Base-by-base conservation (phyloP, 164 flowering plant genomes). In the Chimonanthus salicifolius region DNA sequence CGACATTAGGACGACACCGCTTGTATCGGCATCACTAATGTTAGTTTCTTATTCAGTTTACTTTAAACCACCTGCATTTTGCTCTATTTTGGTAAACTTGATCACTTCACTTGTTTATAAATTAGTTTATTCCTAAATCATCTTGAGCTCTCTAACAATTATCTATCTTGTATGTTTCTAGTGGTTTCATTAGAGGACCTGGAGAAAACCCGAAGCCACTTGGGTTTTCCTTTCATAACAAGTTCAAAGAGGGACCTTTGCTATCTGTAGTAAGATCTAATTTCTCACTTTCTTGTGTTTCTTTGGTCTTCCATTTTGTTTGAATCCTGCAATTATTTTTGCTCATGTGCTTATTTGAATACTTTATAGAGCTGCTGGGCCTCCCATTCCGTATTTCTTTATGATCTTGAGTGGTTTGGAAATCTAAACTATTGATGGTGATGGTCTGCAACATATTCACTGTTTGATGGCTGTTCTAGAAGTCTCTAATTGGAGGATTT, bases 141-240 rank as follows among this genome's bases (percentile, higher is more conserved):
- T 18, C 6, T 7, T 68, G 69, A 66, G 47, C 46, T 49, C 5
- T 68, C 58, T 68, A n/a, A 68, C 21, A 15, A n/a, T 18, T 45
- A 47, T 48, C 47, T 1, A 5, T 72, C 47, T 50, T 62, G 48
- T 48, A 67, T 43, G 73, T 62, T 15, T 76, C 11, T 84, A 92
- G 99, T 81, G 99, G 98, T 68, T 95, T 93, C 79, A 86, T 93
- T 67, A 83, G 97, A 87, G 99, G 98, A 44, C 98, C 99, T 49
- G 99, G 95, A 48, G 95, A 93, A 62, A 78, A 82, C 76, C 92
- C 94, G 10, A 88, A 86, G 82, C 94, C 97, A 47, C 62, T 93
- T n/a, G 81, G 92, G 49, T 88, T 93, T 84, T 82, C 97, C 46
- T 95, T 93, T 80, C 91, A 95, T 70, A 82, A 90, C 83, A 92